phyloP scores from a whole-genome alignment of 371 early-diverging fungal genomes.

The Dipsacomyces acuminosporus region DNA sequence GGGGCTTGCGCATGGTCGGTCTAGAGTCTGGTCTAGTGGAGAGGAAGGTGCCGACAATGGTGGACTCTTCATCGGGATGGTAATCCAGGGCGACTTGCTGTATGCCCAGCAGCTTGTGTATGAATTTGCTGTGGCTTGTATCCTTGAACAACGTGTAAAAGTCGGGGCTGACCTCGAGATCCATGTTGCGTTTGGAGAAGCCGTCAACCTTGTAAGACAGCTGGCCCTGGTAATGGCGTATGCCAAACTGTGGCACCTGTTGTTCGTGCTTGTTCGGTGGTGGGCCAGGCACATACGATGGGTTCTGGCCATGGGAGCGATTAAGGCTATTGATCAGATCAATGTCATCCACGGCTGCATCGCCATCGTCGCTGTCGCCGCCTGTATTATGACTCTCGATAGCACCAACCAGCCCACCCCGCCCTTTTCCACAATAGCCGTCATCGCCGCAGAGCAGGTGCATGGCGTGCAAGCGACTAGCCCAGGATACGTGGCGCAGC shows the following conservation, averaged over 20 bases:
- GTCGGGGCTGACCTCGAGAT: constrained; percentile 66
- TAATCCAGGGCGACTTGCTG: constrained; percentile 32
- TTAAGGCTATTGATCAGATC: constrained; percentile 33
- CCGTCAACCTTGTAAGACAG: constrained; percentile 71
- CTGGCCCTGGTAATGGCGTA: constrained; percentile 72
- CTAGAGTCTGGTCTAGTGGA: constrained; percentile 23
- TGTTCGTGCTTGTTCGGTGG: constrained; percentile 17
- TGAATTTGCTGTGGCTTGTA: constrained; percentile 60
- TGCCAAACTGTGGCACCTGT: constrained; percentile 55
- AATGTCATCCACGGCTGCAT: constrained; percentile 30
- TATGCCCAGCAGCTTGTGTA: constrained; percentile 53
- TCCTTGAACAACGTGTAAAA: constrained; percentile 80
- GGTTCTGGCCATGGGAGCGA: constrained; percentile 26
- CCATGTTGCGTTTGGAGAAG: constrained; percentile 70
- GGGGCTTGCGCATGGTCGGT: constrained; percentile 20
- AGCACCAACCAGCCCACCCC: constrained; percentile 33
- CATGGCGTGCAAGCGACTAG: constrained; percentile 18
- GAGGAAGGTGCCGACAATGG: constrained; percentile 35
- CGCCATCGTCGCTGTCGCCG: constrained; percentile 1
- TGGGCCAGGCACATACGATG: constrained; percentile 38
- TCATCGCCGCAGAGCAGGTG: constrained; percentile 37
- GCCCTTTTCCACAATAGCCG: constrained; percentile 9
- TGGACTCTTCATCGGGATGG: constrained; percentile 34
- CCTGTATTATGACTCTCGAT: constrained; percentile 32
- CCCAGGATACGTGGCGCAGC: constrained; percentile 27